Evolutionary conservation across 805 yeast species (phyloP), one percentile per base, ranked within the genome.

Genomic region (Schwanniomyces occidentalis): DNA sequence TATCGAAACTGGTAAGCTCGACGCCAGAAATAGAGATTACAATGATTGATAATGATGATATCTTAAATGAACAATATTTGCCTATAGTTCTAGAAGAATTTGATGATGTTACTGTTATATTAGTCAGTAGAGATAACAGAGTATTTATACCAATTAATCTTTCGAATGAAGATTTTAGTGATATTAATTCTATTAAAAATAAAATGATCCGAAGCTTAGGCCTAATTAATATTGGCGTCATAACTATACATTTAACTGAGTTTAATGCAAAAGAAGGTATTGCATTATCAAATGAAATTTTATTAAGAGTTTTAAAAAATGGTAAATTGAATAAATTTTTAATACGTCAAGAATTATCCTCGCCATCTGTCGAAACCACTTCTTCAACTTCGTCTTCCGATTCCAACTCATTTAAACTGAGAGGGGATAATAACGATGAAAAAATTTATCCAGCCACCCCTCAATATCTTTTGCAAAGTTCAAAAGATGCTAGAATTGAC

Each of bases 71-170:
- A 4, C 36, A 37, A 17, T 43, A 32, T 35, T 38, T 28, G 40
- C 56, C 25, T 13, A 33, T 12, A 24, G 30, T 16, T 14, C 13
- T 18, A 15, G 30, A 22, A 14, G 25, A 34, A 15, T 30, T 27
- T 23, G 24, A 32, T 10, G 42, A 40, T 12, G 35, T 33, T 10
- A 52, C 35, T 25, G 67, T 59, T 41, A 60, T 86, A 3, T 58
- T 89, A 32, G 75, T 76, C 0, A 82, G 95, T 0, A 57, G 60
- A n/a, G 90, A 90, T 52, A 81, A 82, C 45, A 47, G 46, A 10
- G 60, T 56, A 9, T 90, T 76, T 52, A 58, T 61, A 7, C 74
- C 85, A 0, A 55, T 85, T 2, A 63, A 17, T 25, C 24, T 59
- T 5, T 36, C 37, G 2, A 16, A 27, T 5, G 46, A 44, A 3